Conservation (phyloP, 306 rosid genomes). For the Medicago lupulina region DNA sequence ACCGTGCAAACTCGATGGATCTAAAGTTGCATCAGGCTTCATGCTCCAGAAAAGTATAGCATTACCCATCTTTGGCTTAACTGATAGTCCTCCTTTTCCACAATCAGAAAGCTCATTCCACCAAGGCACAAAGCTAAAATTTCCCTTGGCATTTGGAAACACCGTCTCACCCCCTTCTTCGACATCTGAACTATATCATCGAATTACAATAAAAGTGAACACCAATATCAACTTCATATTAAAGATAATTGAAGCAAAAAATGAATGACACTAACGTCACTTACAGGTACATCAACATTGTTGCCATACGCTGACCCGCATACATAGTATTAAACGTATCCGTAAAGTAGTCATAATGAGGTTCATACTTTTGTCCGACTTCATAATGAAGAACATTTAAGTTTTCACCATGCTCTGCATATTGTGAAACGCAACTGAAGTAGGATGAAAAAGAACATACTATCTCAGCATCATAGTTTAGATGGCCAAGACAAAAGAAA, state of each 20-base stretch:
- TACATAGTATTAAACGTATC: conserved; percentile 66
- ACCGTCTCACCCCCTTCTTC: conserved; percentile 99
- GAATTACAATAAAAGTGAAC: conserved; percentile 37
- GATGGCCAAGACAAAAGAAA: not conserved
- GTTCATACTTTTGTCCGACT: conserved; percentile 93
- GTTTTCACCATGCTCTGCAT: conserved; percentile 88
- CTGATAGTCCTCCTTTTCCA: conserved; percentile 77
- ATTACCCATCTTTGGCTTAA: conserved; percentile 94
- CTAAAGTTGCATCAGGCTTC: conserved; percentile 84
- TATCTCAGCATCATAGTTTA: too few relatives aligned
- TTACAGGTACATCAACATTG: conserved; percentile 93
- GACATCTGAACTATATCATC: conserved; percentile 80
- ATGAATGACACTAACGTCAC: conserved; percentile 38
- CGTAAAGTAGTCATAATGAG: conserved; percentile 80
- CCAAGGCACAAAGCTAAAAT: conserved; percentile 88
- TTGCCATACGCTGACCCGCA: conserved; percentile 96
- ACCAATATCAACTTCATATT: conserved; percentile 14
- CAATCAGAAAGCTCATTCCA: conserved; percentile 95
- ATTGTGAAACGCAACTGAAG: conserved; percentile 31
- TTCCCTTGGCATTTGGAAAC: conserved; percentile 86
- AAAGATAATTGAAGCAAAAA: conserved; percentile 13
- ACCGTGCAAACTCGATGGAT: conserved; percentile 93
- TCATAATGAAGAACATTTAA: conserved; percentile 95
- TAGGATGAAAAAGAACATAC: too few relatives aligned
- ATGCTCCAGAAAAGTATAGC: conserved; percentile 99